These are phyloP conservation scores for Vigna unguiculata DNA, from an alignment of 306 rosid genomes.

Conservation along the genomic window DNA sequence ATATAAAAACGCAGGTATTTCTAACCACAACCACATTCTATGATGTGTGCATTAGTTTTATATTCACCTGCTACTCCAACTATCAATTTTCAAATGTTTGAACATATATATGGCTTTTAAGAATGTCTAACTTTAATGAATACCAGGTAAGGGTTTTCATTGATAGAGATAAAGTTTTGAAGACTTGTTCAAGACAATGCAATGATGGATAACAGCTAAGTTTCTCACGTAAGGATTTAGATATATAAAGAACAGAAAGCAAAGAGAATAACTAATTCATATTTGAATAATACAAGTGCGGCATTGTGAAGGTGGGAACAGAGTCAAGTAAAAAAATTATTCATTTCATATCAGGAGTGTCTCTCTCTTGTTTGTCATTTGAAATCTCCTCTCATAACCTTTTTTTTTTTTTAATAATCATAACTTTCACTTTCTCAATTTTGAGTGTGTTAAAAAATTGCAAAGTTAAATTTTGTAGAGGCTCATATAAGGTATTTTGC, in stretches of 20 bases:
- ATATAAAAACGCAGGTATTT: not conserved
- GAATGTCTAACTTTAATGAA: slow-evolving; percentile 9
- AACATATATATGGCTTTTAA: not conserved
- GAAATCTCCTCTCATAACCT: no score
- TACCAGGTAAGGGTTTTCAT: not conserved
- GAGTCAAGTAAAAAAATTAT: not conserved
- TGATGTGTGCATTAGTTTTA: slow-evolving; percentile 25
- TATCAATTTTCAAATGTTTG: not conserved
- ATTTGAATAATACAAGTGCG: slow-evolving; percentile 9
- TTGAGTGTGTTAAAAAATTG: no score
- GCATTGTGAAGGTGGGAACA: not conserved
- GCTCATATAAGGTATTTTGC: no score
- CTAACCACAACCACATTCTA: not conserved
- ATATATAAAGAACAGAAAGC: slow-evolving; percentile 16
- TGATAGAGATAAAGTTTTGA: not conserved
- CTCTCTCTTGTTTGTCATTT: no score
- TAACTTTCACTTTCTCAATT: no score
- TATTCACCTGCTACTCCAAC: slow-evolving; percentile 3
- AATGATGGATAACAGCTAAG: slow-evolving; percentile 41
- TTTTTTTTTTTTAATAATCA: not conserved
- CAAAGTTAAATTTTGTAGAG: no score
- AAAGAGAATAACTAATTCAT: not conserved
- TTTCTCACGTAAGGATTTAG: not conserved
- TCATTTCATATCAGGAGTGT: not conserved
- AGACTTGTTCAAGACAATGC: slow-evolving; percentile 2